Percentiles rank a stretch among this genome's conserved stretches.
Conservation (phyloP, 2,329 filamentous ascomycete species). For the Colletotrichum caudatum region DNA sequence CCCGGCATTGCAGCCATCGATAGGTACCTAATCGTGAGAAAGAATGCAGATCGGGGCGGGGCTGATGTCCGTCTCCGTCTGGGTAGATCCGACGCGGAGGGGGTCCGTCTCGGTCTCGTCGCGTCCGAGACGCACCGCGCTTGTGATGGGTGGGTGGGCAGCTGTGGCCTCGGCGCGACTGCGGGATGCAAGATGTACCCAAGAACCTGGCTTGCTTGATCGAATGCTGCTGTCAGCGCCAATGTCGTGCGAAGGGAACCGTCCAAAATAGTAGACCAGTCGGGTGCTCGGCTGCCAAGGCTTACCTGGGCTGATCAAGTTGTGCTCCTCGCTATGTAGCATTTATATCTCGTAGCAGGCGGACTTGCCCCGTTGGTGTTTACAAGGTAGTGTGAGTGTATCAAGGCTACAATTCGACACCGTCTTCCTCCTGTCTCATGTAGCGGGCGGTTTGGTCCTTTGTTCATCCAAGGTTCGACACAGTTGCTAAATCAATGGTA, state of each 20-base stretch:
- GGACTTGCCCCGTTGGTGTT: not conserved
- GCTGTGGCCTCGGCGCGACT: not conserved
- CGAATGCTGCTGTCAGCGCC: not conserved
- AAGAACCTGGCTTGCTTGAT: not conserved
- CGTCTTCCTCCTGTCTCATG: not conserved
- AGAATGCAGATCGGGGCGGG: not conserved
- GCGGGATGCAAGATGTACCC: no score
- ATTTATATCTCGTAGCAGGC: not conserved
- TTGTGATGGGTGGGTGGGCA: not conserved
- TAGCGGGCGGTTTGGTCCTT: not conserved
- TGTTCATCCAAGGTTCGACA: not conserved
- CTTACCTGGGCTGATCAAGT: not conserved
- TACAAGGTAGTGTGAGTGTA: not conserved
- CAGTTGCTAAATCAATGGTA: no score
- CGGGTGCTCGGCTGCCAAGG: not conserved
- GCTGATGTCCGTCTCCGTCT: not conserved
- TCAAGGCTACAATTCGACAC: not conserved
- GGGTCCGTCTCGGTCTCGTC: slow-evolving; percentile 1
- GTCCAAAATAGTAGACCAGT: not conserved
- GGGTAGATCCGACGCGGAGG: not conserved
- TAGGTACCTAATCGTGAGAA: not conserved
- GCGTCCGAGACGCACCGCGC: not conserved
- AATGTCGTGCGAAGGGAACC: not conserved
- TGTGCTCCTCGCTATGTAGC: not conserved
- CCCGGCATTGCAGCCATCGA: not conserved